Percentiles rank a stretch among this genome's conserved stretches.
phyloP scores from a whole-genome alignment of 1,139 yeast species.

The Lizanozyma gosingica region DNA sequence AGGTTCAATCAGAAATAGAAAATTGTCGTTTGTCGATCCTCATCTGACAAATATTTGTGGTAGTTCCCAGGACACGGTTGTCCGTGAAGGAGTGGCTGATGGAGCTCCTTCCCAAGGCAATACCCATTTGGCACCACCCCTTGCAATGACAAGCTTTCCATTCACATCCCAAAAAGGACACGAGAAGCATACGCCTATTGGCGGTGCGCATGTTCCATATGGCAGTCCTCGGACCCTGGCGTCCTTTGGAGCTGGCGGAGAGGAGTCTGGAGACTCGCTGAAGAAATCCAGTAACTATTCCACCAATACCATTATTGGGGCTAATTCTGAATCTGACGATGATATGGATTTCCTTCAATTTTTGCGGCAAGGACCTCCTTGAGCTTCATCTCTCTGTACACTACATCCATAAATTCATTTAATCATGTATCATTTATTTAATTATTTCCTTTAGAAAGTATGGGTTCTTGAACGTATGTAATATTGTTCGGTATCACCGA shows the following conservation, averaged over 20 bases:
- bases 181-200: not conserved
- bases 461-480: no score
- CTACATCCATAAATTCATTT: no score
- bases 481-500: no score
- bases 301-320: constrained; percentile 9
- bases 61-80: not conserved
- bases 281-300: constrained; percentile 8
- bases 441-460: no score
- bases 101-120: not conserved
- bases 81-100: not conserved
- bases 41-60: no score
- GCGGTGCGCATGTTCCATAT: constrained; percentile 1
- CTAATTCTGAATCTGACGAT: constrained; percentile 15
- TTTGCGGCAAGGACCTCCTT: constrained; percentile 32
- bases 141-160: not conserved
- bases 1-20: constrained; percentile 6
- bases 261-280: constrained; percentile 8
- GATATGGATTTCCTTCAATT: constrained; percentile 45
- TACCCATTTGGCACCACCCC: not conserved
- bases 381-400: no score
- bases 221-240: constrained; percentile 1
- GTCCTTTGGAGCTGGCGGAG: constrained; percentile 7
- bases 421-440: no score
- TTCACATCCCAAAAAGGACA: not conserved
- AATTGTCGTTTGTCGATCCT: constrained; percentile 4